Base-by-base conservation (phyloP, 805 yeast species). In the Metschnikowia anglica region DNA sequence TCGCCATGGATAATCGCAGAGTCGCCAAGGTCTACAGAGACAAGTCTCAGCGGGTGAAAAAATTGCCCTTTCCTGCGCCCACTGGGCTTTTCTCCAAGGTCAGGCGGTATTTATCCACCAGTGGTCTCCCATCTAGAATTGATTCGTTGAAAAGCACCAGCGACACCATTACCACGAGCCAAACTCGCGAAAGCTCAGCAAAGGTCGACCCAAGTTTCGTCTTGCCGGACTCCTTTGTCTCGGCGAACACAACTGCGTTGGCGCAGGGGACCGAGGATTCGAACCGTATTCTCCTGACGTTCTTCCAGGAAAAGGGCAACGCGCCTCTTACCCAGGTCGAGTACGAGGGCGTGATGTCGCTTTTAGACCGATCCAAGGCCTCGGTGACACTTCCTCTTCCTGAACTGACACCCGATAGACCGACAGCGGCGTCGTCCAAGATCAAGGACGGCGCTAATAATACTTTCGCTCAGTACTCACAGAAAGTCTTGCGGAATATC, bases 281-380 rank as follows among this genome's bases (percentile, higher is more conserved):
- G 10, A 84, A 83, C 63, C 79, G 76, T 23, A 73, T 77, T 24
- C 63, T 87, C 36, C 83, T 88, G 10, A 77, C 73, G 21, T 87
- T 88, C 58, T 87, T 87, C 61, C 71, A 72, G n/a, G 68, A 66
- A 33, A 87, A 85, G 59, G 95, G 95, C n/a, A 77, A 80, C 43
- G 65, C 64, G n/a, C 88, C 91, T 4, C 68, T 88, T 47, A 71
- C 81, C 11, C 88, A 82, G 18, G 70, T 86, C 32, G 96, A 88
- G 59, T 75, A 81, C 54, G 91, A 84, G 61, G 95, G 95, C n/a
- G 91, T 87, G 0, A 59, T 82, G 47, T 77, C 89, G 5, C 62
- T 86, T n/a, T 52, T 68, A 37, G 55, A 61, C 17, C 55, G 52
- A 28, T 54, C 60, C 31, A 48, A 49, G 39, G 51, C 53, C 5